Evolutionary conservation across 2,329 filamentous ascomycete genomes (phyloP).

Genomic region (Monilinia vaccinii-corymbosi): DNA sequence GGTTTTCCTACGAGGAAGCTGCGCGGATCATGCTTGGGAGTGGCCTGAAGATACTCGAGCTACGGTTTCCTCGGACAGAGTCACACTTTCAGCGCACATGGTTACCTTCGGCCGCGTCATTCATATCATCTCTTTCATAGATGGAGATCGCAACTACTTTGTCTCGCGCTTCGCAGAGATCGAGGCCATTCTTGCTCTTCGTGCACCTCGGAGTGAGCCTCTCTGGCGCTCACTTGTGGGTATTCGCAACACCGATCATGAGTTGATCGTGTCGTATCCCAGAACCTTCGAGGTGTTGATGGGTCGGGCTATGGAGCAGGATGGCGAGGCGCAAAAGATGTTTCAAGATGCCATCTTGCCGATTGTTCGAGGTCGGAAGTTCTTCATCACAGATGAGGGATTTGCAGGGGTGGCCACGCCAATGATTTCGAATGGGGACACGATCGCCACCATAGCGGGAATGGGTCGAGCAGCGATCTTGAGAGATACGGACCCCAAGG

Average conservation of each 20-base stretch:
- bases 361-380: not conserved
- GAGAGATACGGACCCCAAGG: not conserved
- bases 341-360: not conserved
- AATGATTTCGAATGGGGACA: not conserved
- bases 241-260: not conserved
- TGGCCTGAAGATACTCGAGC: not conserved
- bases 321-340: not conserved
- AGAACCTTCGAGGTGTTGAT: not conserved
- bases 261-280: not conserved
- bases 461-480: not conserved
- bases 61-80: not conserved
- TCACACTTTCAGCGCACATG: not conserved
- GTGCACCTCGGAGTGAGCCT: not conserved
- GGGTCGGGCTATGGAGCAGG: not conserved
- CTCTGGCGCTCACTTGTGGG: not conserved
- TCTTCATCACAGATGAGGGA: not conserved
- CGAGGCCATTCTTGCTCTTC: not conserved
- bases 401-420: not conserved
- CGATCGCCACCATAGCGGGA: not conserved
- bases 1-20: conserved; percentile 3
- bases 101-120: not conserved
- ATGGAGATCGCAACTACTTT: not conserved
- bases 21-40: not conserved
- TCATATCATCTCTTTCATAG: not conserved
- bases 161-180: not conserved